Percentiles rank a stretch among this genome's conserved stretches.
These are phyloP conservation scores for Coemansia nantahalensis DNA, from an alignment of 192 early-diverging fungal genomes.

Conservation along the genomic window DNA sequence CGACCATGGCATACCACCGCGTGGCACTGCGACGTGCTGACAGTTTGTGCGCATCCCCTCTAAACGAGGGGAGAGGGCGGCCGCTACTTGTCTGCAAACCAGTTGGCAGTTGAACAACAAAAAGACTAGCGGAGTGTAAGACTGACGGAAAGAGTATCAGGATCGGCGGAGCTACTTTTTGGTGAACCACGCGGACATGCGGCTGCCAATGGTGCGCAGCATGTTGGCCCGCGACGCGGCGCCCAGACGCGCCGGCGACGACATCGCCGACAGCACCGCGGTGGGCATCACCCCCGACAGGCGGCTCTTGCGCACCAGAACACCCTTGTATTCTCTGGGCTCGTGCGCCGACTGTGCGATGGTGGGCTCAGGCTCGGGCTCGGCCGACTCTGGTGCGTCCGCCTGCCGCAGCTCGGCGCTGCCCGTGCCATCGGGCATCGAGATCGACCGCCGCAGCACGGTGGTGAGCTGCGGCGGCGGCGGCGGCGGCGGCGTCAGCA, in stretches of 20 bases:
- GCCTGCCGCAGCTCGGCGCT: conserved; percentile 1
- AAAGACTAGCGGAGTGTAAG: too few species aligned
- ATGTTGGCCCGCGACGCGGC: conserved; percentile 16
- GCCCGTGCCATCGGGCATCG: conserved; percentile 19
- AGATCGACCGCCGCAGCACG: conserved; percentile 38
- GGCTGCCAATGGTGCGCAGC: conserved; percentile 23
- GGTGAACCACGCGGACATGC: conserved; percentile 44
- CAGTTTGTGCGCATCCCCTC: too few species aligned
- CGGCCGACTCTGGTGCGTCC: conserved; percentile 8
- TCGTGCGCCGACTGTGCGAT: conserved; percentile 32
- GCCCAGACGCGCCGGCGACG: conserved; percentile 34
- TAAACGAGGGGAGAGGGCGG: too few species aligned
- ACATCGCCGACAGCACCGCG: conserved; percentile 39
- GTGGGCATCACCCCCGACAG: conserved; percentile 32
- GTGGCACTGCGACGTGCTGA: too few species aligned
- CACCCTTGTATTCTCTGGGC: conserved; percentile 13
- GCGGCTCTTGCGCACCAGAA: conserved; percentile 23
- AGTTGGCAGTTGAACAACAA: too few species aligned
- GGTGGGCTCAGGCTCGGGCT: conserved; percentile 15
- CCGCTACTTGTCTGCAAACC: too few species aligned
- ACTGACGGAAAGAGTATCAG: background rate
- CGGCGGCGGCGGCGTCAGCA: conserved; percentile 8
- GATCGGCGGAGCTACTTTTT: conserved; percentile 13
- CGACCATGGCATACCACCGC: too few species aligned
- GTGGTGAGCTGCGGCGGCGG: conserved; percentile 16